Evolutionary conservation across 371 early-diverging fungal species (phyloP).

Genomic region (Haplosporangium sp.): DNA sequence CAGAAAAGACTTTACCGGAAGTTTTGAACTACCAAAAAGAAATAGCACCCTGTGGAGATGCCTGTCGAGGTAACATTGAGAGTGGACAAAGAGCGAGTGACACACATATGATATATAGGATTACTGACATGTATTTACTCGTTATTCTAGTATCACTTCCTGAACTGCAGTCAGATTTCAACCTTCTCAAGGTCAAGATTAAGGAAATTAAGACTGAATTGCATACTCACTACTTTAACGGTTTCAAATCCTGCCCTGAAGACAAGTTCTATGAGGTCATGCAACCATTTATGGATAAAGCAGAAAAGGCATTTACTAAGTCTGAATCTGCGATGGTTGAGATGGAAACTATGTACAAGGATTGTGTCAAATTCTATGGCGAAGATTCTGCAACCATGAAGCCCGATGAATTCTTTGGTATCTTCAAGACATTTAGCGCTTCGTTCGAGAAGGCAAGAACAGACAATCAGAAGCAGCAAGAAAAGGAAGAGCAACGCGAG

Average conservation of each 20-base stretch:
- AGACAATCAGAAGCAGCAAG: slow-evolving; percentile 61
- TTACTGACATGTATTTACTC: not conserved
- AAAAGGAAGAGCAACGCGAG: slow-evolving; percentile 61
- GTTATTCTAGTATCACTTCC: slow-evolving; percentile 62
- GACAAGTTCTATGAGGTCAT: slow-evolving; percentile 57
- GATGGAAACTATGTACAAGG: slow-evolving; percentile 77
- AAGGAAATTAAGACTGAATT: slow-evolving; percentile 67
- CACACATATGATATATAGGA: not conserved
- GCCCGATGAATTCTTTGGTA: slow-evolving; percentile 91
- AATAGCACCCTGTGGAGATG: slow-evolving; percentile 76
- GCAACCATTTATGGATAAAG: slow-evolving; percentile 64
- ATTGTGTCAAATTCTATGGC: slow-evolving; percentile 80
- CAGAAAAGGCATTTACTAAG: slow-evolving; percentile 62
- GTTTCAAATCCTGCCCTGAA: slow-evolving; percentile 56
- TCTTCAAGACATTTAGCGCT: slow-evolving; percentile 84
- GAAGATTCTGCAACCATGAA: slow-evolving; percentile 85
- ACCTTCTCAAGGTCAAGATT: slow-evolving; percentile 69
- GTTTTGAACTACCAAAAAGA: slow-evolving; percentile 78
- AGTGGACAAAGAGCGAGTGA: not conserved
- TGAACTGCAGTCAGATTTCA: slow-evolving; percentile 69
- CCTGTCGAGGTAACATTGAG: slow-evolving; percentile 75
- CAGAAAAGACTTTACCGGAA: slow-evolving; percentile 76
- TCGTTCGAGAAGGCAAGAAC: slow-evolving; percentile 73
- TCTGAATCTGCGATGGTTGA: slow-evolving; percentile 64
- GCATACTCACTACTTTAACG: slow-evolving; percentile 62